phyloP scores from a whole-genome alignment of 208 protist genomes.

The Acanthamoeba royreba region DNA sequence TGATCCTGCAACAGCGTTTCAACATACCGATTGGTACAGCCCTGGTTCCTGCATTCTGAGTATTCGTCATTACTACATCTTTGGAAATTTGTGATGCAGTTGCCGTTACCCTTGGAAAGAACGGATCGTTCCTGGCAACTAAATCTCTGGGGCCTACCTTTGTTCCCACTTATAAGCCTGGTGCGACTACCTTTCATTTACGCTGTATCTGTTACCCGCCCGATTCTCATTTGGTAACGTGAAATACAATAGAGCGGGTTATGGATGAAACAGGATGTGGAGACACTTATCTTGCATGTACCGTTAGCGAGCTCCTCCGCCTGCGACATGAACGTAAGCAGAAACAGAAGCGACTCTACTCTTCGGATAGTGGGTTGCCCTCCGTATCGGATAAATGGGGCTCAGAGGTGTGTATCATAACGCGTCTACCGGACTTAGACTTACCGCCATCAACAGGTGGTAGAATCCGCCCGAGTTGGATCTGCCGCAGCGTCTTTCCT shows the following conservation, averaged over 20 bases:
- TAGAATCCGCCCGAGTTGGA: background rate
- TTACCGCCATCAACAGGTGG: background rate
- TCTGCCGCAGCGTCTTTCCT: constrained; percentile 1
- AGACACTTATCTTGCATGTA: constrained; percentile 3
- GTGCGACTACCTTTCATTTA: background rate
- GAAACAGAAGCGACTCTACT: background rate
- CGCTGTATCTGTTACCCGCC: background rate
- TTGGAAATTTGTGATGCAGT: background rate
- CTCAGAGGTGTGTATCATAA: background rate
- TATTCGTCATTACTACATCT: background rate
- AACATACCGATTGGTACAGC: background rate
- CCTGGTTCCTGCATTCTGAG: background rate
- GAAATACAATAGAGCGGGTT: background rate
- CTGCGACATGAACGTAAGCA: background rate
- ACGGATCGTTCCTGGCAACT: background rate
- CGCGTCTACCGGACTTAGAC: background rate
- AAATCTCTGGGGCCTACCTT: background rate
- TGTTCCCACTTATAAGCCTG: constrained; percentile 25
- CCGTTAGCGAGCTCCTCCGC: background rate
- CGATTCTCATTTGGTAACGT: background rate
- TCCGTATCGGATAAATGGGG: background rate
- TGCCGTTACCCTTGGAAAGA: background rate
- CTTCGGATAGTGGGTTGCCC: background rate
- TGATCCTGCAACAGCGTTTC: background rate
- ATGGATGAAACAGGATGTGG: background rate